phyloP scores from a whole-genome alignment of 2,329 filamentous ascomycete species.

The Nothophoma quercina region DNA sequence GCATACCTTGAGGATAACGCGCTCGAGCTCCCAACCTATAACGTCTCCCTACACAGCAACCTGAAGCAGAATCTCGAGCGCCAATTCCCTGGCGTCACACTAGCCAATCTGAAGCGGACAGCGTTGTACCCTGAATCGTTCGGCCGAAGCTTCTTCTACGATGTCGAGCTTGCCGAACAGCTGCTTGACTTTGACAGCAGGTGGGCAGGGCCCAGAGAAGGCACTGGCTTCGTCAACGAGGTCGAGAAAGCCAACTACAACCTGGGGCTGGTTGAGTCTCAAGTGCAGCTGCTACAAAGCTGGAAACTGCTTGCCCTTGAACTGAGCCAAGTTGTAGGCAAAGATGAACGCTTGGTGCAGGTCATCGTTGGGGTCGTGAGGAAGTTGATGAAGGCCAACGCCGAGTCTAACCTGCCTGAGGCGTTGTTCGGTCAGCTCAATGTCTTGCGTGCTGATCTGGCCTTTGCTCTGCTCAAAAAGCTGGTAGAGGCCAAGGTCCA shows the following conservation, averaged over 20 bases:
- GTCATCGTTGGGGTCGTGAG: slow-evolving; percentile 77
- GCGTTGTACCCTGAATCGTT: slow-evolving; percentile 69
- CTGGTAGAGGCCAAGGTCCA: slow-evolving; percentile 67
- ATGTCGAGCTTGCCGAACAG: slow-evolving; percentile 75
- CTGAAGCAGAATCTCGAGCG: slow-evolving; percentile 83
- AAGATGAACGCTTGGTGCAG: slow-evolving; percentile 66
- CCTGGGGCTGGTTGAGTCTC: slow-evolving; percentile 88
- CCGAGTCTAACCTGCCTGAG: slow-evolving; percentile 74
- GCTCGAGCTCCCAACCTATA: slow-evolving; percentile 81
- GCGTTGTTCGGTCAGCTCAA: slow-evolving; percentile 82
- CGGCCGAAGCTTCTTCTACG: slow-evolving; percentile 84
- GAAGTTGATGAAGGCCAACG: slow-evolving; percentile 81
- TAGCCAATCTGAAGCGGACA: slow-evolving; percentile 84
- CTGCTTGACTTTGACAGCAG: slow-evolving; percentile 79
- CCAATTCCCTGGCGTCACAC: slow-evolving; percentile 75
- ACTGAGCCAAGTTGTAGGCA: slow-evolving; percentile 70
- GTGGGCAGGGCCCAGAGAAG: slow-evolving; percentile 67
- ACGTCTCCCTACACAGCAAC: slow-evolving; percentile 84
- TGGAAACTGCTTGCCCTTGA: slow-evolving; percentile 91
- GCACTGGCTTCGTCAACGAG: slow-evolving; percentile 80
- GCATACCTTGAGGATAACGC: slow-evolving; percentile 82
- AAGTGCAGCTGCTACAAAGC: slow-evolving; percentile 83
- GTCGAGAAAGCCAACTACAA: slow-evolving; percentile 89
- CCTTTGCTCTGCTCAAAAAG: slow-evolving; percentile 81
- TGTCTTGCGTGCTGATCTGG: slow-evolving; percentile 78